phyloP scores from a whole-genome alignment of 139 green algal species.

The Chlamydomonas incerta region DNA sequence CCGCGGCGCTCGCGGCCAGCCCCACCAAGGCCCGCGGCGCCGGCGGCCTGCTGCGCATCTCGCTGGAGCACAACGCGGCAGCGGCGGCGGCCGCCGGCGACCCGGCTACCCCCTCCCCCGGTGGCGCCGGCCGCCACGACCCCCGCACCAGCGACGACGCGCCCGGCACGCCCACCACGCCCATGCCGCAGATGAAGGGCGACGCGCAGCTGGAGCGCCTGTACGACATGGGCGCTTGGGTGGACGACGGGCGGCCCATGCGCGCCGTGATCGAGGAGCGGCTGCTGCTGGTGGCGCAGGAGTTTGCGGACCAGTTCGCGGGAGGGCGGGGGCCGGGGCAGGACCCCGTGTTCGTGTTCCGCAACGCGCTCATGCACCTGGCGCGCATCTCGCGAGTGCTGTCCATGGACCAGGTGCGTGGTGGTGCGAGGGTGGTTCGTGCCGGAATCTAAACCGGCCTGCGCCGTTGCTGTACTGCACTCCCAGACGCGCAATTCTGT shows the following conservation, averaged over 20 bases:
- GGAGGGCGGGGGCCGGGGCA: not conserved
- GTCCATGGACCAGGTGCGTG: constrained; percentile 54
- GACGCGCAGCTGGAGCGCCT: constrained; percentile 1
- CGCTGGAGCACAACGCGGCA: too few species aligned
- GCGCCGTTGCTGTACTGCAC: too few species aligned
- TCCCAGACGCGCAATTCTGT: too few species aligned
- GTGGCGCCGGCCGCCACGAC: not conserved
- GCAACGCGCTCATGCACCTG: constrained; percentile 45
- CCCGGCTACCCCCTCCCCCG: not conserved
- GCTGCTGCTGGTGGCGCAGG: constrained; percentile 25
- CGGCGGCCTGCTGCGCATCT: too few species aligned
- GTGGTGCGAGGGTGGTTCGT: too few species aligned
- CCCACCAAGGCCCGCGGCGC: too few species aligned
- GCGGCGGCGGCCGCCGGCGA: not conserved
- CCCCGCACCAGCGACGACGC: not conserved
- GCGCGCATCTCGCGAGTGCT: constrained; percentile 49
- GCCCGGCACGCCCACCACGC: not conserved
- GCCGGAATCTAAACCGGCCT: too few species aligned
- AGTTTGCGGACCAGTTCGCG: constrained; percentile 32
- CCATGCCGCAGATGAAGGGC: constrained; percentile 2
- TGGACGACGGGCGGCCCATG: constrained; percentile 28
- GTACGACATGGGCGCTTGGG: constrained; percentile 12
- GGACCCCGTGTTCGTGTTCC: constrained; percentile 34
- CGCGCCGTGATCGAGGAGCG: constrained; percentile 26
- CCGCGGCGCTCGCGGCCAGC: too few species aligned